Percentiles rank a stretch among this genome's conserved stretches.
Conservation (phyloP, 2,329 filamentous ascomycete species). For the Blastomyces gilchristii region DNA sequence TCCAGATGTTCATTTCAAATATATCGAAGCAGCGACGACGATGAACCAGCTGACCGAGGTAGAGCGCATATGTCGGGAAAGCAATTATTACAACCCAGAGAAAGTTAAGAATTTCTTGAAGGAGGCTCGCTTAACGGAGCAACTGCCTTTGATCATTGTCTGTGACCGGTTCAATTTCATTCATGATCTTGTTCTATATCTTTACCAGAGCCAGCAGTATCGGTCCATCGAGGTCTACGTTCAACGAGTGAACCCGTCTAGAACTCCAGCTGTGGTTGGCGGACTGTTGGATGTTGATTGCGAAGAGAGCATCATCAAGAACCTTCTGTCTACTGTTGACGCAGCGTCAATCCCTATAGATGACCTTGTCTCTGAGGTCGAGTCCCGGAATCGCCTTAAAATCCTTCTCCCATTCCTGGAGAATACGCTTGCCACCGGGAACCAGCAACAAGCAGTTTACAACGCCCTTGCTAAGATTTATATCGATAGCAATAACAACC, state of each 20-base stretch:
- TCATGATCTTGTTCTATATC: slow-evolving; percentile 87
- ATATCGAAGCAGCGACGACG: slow-evolving; percentile 90
- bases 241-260: slow-evolving; percentile 84
- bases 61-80: slow-evolving; percentile 93
- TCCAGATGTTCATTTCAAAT: slow-evolving; percentile 95
- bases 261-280: slow-evolving; percentile 86
- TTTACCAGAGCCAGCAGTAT: slow-evolving; percentile 99
- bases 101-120: slow-evolving; percentile 99
- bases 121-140: slow-evolving; percentile 83
- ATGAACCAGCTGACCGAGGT: slow-evolving; percentile 93
- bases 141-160: slow-evolving; percentile 92
- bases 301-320: slow-evolving; percentile 93
- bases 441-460: slow-evolving; percentile 92
- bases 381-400: slow-evolving; percentile 90
- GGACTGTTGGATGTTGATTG: slow-evolving; percentile 94
- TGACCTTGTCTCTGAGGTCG: slow-evolving; percentile 87
- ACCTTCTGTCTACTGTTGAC: slow-evolving; percentile 73
- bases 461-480: slow-evolving; percentile 99
- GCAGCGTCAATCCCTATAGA: slow-evolving; percentile 82
- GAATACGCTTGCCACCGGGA: slow-evolving; percentile 75
- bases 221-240: slow-evolving; percentile 98
- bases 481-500: slow-evolving; percentile 97
- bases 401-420: slow-evolving; percentile 92
- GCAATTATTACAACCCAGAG: slow-evolving; percentile 78
- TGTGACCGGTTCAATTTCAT: slow-evolving; percentile 99